Evolutionary conservation across 2,329 filamentous ascomycete genomes (phyloP).

Genomic region (Phialocephala subalpina): DNA sequence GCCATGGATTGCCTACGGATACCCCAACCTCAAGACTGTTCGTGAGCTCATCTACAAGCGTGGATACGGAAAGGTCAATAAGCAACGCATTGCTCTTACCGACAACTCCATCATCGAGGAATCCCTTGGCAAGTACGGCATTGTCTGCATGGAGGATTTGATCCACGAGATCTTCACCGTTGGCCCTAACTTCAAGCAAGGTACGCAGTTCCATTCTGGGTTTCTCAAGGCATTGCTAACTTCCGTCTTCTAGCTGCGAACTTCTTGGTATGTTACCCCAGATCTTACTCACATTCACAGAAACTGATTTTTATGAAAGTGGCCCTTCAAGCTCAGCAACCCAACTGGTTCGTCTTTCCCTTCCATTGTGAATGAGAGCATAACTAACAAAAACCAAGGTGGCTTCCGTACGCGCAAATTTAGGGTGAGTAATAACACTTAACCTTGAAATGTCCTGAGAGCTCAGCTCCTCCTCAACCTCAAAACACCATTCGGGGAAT

Average conservation of each 20-base stretch:
- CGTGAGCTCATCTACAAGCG: constrained; percentile 99
- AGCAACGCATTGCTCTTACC: constrained; percentile 95
- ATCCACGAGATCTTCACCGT: constrained; percentile 99
- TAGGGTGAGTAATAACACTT: too few relatives aligned
- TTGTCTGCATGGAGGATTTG: constrained; percentile 98
- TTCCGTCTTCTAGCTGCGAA: too few relatives aligned
- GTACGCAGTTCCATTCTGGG: not conserved
- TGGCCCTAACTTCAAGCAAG: constrained; percentile 99
- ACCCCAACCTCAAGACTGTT: constrained; percentile 99
- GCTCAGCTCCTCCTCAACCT: not conserved
- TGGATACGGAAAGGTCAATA: constrained; percentile 98
- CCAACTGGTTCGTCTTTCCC: constrained; percentile 73
- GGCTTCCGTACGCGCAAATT: too few relatives aligned
- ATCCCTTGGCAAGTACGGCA: constrained; percentile 96
- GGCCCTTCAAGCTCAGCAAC: constrained; percentile 99
- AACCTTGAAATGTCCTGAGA: too few relatives aligned
- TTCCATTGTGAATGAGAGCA: too few relatives aligned
- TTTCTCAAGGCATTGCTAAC: constrained; percentile 17
- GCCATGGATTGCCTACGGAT: constrained; percentile 98
- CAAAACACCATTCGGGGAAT: not conserved
- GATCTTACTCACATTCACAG: not conserved
- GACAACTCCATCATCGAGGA: constrained; percentile 99
- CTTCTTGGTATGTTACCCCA: too few relatives aligned
- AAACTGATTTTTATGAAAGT: constrained; percentile 47
- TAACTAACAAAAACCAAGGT: too few relatives aligned